A percentile compares a stretch with the other conserved stretches of the same genome.
phyloP scores from a whole-genome alignment of 2,329 filamentous ascomycete genomes.

The Hypoxylon sp. region DNA sequence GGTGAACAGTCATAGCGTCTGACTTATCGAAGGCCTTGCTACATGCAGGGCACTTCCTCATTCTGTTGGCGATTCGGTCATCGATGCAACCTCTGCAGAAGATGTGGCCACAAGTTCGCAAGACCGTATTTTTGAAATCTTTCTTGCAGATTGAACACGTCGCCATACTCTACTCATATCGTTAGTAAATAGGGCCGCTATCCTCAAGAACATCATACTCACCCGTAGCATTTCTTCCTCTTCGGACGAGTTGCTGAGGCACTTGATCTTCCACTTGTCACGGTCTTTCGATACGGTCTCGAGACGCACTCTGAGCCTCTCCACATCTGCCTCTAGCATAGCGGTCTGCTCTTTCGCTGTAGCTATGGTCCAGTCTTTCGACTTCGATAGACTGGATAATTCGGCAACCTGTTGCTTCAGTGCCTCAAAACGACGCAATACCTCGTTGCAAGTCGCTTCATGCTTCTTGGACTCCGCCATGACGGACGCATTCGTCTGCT shows the following conservation, averaged over 20 bases:
- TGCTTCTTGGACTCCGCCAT: conserved; percentile 79
- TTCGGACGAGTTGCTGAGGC: conserved; percentile 81
- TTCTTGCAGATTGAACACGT: conserved; percentile 93
- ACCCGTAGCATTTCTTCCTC: conserved; percentile 89
- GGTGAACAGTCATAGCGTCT: conserved; percentile 83
- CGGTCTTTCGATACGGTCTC: conserved; percentile 84
- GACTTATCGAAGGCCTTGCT: conserved; percentile 90
- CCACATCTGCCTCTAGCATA: conserved; percentile 78
- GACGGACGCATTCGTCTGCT: conserved; percentile 79
- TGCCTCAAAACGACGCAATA: conserved; percentile 75
- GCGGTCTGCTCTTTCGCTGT: conserved; percentile 67
- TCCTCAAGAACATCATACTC: conserved; percentile 57
- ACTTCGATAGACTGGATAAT: conserved; percentile 77
- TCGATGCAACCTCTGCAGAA: conserved; percentile 94
- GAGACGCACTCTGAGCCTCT: conserved; percentile 81
- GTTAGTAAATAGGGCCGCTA: conserved; percentile 50
- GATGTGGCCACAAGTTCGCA: conserved; percentile 94
- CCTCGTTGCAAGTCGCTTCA: conserved; percentile 78
- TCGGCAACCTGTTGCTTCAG: conserved; percentile 81
- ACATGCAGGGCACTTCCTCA: conserved; percentile 95
- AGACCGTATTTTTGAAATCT: conserved; percentile 92
- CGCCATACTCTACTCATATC: conserved; percentile 70
- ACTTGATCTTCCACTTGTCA: conserved; percentile 87
- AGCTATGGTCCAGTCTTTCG: conserved; percentile 74
- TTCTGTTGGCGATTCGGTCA: conserved; percentile 86